Conservation (phyloP, 306 rosid genomes). For the Dicorynia guianensis region DNA sequence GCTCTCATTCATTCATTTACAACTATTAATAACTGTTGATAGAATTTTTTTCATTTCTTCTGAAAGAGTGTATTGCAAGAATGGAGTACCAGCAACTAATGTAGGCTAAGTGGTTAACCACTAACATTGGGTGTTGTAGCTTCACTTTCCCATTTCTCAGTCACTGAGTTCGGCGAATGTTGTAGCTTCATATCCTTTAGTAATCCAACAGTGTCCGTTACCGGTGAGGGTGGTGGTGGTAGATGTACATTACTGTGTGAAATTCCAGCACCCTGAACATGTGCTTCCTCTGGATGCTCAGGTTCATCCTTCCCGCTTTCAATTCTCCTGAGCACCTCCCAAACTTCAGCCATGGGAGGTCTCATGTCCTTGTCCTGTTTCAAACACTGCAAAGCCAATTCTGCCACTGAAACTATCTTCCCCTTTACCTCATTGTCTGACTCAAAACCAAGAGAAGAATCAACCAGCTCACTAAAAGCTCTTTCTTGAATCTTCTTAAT, state of each 20-base stretch:
- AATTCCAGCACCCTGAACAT: slow-evolving; percentile 25
- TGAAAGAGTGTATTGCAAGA: slow-evolving; percentile 30
- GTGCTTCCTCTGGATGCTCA: slow-evolving; percentile 32
- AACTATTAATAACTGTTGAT: background rate
- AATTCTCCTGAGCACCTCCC: slow-evolving; percentile 61
- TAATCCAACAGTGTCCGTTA: slow-evolving; percentile 53
- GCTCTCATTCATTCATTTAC: slow-evolving; percentile 6
- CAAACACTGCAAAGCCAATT: slow-evolving; percentile 78
- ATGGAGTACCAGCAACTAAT: slow-evolving; percentile 31
- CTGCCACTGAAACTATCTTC: slow-evolving; percentile 67
- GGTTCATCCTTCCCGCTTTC: slow-evolving; percentile 44
- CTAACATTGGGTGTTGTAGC: slow-evolving; percentile 49
- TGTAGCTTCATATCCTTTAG: slow-evolving; percentile 46
- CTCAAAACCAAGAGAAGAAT: slow-evolving; percentile 62
- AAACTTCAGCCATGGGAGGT: slow-evolving; percentile 77
- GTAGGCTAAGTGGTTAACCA: slow-evolving; percentile 22
- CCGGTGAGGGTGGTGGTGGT: slow-evolving; percentile 47
- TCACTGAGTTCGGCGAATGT: slow-evolving; percentile 47
- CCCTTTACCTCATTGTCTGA: slow-evolving; percentile 49
- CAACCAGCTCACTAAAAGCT: slow-evolving; percentile 60
- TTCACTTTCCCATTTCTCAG: slow-evolving; percentile 51
- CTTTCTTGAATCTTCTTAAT: slow-evolving; percentile 59
- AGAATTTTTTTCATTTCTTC: background rate
- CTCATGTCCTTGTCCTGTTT: slow-evolving; percentile 73
- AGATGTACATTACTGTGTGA: slow-evolving; percentile 24